Evolutionary conservation across 192 early-diverging fungal genomes (phyloP).

Genomic region (Phlyctochytrium planicorne): DNA sequence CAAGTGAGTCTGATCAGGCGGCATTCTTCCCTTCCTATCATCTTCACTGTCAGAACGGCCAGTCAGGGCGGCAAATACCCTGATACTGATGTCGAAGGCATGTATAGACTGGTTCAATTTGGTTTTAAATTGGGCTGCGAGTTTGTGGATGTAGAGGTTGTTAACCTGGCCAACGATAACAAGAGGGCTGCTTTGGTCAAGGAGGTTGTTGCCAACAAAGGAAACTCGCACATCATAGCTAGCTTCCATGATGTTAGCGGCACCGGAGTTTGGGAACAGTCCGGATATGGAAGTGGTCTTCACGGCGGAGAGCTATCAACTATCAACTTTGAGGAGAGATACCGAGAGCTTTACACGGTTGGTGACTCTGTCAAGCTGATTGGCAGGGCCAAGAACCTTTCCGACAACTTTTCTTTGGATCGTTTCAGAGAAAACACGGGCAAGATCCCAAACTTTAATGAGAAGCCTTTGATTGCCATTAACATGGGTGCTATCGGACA

Average conservation of each 20-base stretch:
- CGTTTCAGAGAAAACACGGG: constrained; percentile 65
- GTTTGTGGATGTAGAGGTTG: constrained; percentile 90
- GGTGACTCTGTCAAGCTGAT: constrained; percentile 94
- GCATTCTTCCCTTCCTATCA: constrained; percentile 72
- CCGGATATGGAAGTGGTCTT: constrained; percentile 24
- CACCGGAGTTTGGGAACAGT: constrained; percentile 59
- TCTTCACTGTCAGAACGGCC: constrained; percentile 89
- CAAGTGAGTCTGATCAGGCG: constrained; percentile 80
- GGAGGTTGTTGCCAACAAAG: constrained; percentile 53
- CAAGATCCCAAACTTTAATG: constrained; percentile 36
- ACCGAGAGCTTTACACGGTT: constrained; percentile 41
- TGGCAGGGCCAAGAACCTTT: constrained; percentile 68
- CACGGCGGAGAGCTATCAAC: too few relatives aligned
- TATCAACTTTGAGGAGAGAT: constrained; percentile 49
- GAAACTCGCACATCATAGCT: constrained; percentile 69
- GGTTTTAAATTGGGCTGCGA: constrained; percentile 89
- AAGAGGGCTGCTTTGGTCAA: constrained; percentile 59
- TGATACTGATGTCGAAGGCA: constrained; percentile 55
- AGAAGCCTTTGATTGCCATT: constrained; percentile 83
- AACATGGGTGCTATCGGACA: constrained; percentile 94
- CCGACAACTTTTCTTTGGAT: constrained; percentile 82
- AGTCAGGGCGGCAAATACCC: constrained; percentile 85
- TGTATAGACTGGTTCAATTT: constrained; percentile 64
- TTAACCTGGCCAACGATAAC: constrained; percentile 90
- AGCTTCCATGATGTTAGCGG: constrained; percentile 86